Evolutionary conservation across 78 protist species (phyloP).

Genomic region (Speleostelium caveatum): DNA sequence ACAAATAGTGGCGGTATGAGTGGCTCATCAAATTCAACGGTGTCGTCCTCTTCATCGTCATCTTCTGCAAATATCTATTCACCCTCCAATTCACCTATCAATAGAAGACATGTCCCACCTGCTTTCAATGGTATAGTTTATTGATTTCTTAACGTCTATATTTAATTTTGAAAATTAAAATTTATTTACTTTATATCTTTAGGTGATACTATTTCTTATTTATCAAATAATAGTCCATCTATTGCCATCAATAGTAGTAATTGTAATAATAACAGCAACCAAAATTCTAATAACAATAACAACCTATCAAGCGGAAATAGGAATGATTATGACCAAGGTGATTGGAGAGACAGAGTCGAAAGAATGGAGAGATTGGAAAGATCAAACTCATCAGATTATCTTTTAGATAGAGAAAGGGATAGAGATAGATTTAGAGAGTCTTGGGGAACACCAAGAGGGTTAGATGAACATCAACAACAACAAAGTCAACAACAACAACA

Average conservation of each 20-base stretch:
- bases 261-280: neutral
- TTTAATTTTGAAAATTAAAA: neutral
- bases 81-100: neutral
- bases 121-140: neutral
- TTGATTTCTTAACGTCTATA: neutral
- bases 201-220: neutral
- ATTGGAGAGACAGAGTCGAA: neutral
- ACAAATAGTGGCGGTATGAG: no score
- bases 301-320: neutral
- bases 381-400: no score
- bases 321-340: neutral
- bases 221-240: neutral
- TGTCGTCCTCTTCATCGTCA: no score
- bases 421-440: neutral
- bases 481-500: neutral
- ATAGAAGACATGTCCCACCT: neutral
- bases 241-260: neutral
- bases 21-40: no score
- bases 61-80: no score
- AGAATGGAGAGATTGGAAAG: neutral
- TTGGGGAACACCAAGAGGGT: neutral
- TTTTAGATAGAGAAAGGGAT: constrained; percentile 1
- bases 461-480: neutral
- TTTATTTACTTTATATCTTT: neutral
- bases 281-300: neutral